These are phyloP conservation scores for Chaetomiaceae sp. DNA, from an alignment of 2,329 filamentous ascomycete genomes.

Conservation along the genomic window DNA sequence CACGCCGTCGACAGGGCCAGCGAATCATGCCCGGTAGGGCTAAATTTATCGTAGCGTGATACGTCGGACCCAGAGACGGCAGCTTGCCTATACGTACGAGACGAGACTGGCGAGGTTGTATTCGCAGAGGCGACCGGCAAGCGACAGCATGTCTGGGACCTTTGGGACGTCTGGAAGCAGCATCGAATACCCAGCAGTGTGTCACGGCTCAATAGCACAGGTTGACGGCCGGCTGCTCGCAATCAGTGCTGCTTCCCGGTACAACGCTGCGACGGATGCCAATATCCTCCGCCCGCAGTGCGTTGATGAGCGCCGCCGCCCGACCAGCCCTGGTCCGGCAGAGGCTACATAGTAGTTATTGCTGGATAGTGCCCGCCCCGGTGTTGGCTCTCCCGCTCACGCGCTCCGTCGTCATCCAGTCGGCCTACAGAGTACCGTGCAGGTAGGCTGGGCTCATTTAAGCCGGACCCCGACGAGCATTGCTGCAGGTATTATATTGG, in stretches of 20 bases:
- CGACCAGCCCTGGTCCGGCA: background rate
- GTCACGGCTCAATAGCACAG: slow-evolving; percentile 17
- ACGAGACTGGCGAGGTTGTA: slow-evolving; percentile 19
- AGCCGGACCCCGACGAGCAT: slow-evolving; percentile 9
- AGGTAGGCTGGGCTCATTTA: slow-evolving; percentile 3
- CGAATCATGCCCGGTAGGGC: slow-evolving; percentile 18
- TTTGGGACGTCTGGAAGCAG: slow-evolving; percentile 19
- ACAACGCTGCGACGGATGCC: slow-evolving; percentile 6
- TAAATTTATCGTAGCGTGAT: slow-evolving; percentile 20
- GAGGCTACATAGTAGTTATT: no score
- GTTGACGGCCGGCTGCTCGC: slow-evolving; percentile 13
- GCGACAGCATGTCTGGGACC: slow-evolving; percentile 15
- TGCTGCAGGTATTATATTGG: slow-evolving; percentile 14
- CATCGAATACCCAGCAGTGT: slow-evolving; percentile 18
- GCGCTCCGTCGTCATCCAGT: background rate
- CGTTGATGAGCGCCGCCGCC: background rate
- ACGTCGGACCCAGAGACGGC: slow-evolving; percentile 15
- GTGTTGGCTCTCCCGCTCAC: slow-evolving; percentile 2
- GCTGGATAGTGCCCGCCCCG: slow-evolving; percentile 1
- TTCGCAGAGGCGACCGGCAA: slow-evolving; percentile 12
- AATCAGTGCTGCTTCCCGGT: slow-evolving; percentile 8
- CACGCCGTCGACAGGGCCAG: slow-evolving; percentile 5
- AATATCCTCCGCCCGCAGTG: background rate
- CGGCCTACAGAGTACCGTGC: no score
- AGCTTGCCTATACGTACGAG: slow-evolving; percentile 19